phyloP scores from a whole-genome alignment of 352 stramenopile species.

The Pythium apleroticum region DNA sequence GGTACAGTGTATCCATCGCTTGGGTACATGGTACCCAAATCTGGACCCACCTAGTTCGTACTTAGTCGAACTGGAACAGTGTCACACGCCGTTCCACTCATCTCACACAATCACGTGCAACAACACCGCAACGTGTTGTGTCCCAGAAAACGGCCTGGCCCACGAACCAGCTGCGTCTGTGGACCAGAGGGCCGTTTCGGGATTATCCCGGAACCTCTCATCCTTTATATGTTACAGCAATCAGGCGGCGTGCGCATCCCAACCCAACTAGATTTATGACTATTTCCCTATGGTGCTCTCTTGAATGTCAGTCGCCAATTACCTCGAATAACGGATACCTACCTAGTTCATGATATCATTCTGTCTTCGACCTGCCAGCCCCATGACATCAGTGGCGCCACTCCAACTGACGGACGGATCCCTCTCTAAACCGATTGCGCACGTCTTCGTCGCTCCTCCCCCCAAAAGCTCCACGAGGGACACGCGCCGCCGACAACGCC shows the following conservation, averaged over 20 bases:
- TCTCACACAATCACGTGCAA: not conserved
- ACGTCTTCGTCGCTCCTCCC: constrained; percentile 13
- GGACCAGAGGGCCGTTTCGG: constrained; percentile 1
- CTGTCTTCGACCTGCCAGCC: no score
- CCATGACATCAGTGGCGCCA: constrained; percentile 7
- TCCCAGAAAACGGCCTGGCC: not conserved
- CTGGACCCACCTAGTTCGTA: not conserved
- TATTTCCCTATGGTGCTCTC: no score
- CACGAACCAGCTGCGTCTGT: not conserved
- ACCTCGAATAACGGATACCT: constrained; percentile 5
- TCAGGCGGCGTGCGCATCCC: not conserved
- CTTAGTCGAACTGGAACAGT: not conserved
- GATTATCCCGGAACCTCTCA: not conserved
- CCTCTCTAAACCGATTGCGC: constrained; percentile 18
- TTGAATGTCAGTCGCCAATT: not conserved
- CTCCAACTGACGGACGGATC: constrained; percentile 10
- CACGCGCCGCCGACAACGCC: not conserved
- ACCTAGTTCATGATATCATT: not conserved
- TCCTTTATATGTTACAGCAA: not conserved
- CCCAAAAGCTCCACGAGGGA: not conserved
- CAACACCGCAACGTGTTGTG: not conserved
- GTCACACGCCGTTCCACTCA: not conserved
- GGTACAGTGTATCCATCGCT: not conserved
- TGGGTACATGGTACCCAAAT: not conserved
- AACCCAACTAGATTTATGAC: no score